phyloP scores from a whole-genome alignment of 192 early-diverging fungal genomes.

The Coemansia asiatica region DNA sequence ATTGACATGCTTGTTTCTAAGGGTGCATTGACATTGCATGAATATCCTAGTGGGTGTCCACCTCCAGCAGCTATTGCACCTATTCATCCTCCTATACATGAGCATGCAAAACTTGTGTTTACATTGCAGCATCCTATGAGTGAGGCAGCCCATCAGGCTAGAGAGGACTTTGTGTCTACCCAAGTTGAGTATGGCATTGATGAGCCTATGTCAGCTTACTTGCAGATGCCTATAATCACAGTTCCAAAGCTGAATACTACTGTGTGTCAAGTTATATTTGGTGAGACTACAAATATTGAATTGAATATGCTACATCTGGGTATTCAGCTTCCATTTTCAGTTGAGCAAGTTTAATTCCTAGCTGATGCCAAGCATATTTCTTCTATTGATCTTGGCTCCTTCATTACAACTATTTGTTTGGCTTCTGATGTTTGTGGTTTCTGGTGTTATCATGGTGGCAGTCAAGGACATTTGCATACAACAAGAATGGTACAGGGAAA shows the following conservation, averaged over 20 bases:
- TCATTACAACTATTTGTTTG: constrained; percentile 6
- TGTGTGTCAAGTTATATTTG: constrained; percentile 17
- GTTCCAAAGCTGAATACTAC: constrained; percentile 18
- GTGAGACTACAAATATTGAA: constrained; percentile 14
- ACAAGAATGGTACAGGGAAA: constrained; percentile 27
- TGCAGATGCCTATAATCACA: constrained; percentile 16
- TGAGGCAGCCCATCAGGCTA: not conserved
- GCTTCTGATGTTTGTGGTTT: not conserved
- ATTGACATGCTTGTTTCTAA: not conserved
- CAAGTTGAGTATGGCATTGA: constrained; percentile 22
- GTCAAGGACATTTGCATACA: not conserved
- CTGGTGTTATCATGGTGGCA: constrained; percentile 7
- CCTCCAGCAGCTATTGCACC: constrained; percentile 15
- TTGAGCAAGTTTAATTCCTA: constrained; percentile 11
- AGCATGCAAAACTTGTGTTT: not conserved
- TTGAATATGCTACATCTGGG: constrained; percentile 26
- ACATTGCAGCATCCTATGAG: constrained; percentile 14
- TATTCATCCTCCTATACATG: constrained; percentile 16
- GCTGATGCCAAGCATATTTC: constrained; percentile 9
- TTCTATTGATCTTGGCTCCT: constrained; percentile 10
- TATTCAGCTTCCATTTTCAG: constrained; percentile 11
- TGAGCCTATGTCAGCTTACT: constrained; percentile 4
- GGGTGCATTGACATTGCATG: constrained; percentile 6
- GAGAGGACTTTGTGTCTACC: not conserved
- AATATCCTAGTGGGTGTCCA: constrained; percentile 26